Percentiles rank a stretch among this genome's conserved stretches.
phyloP scores from a whole-genome alignment of 75 land plant genomes.

The Pinus albicaulis region DNA sequence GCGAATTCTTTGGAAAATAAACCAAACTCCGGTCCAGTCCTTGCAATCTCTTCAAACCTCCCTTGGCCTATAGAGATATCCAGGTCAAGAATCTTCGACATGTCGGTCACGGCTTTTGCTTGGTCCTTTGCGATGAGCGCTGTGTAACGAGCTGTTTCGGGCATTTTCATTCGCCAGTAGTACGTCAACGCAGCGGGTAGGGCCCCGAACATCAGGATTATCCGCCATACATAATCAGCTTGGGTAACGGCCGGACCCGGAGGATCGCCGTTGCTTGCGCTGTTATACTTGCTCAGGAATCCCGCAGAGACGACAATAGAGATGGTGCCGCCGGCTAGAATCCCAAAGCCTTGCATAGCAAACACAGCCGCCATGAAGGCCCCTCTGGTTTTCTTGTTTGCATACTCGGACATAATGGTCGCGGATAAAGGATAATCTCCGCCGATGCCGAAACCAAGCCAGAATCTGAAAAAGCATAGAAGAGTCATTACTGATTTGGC shows the following conservation, averaged over 20 bases:
- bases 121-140: constrained; percentile 41
- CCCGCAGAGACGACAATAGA: constrained; percentile 25
- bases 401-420: constrained; percentile 56
- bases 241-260: constrained; percentile 13
- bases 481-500: constrained; percentile 50
- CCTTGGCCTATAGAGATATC: no score
- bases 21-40: constrained; percentile 8
- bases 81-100: constrained; percentile 27
- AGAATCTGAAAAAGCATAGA: constrained; percentile 62
- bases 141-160: constrained; percentile 61
- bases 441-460: constrained; percentile 60
- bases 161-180: constrained; percentile 47
- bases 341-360: constrained; percentile 59
- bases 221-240: constrained; percentile 43
- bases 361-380: constrained; percentile 40
- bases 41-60: not conserved
- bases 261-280: constrained; percentile 15
- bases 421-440: constrained; percentile 54
- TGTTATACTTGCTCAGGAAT: constrained; percentile 19
- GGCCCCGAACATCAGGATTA: constrained; percentile 42
- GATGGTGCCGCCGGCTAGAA: constrained; percentile 46
- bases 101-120: constrained; percentile 44
- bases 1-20: constrained; percentile 33
- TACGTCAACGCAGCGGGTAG: constrained; percentile 45
- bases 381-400: constrained; percentile 44